Conservation (phyloP, 345 rosid species). For the Excoecaria agallocha region DNA sequence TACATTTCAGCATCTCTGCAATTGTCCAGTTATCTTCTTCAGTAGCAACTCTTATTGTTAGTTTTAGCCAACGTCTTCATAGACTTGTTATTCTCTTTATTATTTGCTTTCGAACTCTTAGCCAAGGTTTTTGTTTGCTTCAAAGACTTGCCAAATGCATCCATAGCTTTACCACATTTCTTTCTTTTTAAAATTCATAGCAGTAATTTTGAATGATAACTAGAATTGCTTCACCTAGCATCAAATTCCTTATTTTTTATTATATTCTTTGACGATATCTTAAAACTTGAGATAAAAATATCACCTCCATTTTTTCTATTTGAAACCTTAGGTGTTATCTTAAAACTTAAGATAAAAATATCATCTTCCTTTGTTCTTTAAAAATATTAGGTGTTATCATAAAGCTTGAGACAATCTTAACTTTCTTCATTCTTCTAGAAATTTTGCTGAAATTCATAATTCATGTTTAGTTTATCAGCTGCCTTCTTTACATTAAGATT, state of each 20-base stretch:
- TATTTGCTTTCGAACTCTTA: not conserved
- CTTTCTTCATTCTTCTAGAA: not conserved
- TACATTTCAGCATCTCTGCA: not conserved
- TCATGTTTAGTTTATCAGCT: not conserved
- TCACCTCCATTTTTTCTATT: too few relatives aligned
- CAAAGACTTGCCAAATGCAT: not conserved
- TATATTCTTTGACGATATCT: not conserved
- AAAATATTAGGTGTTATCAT: not conserved
- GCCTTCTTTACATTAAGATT: not conserved
- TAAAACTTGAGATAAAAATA: not conserved
- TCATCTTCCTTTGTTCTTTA: not conserved
- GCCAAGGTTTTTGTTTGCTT: not conserved
- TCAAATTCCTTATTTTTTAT: not conserved
- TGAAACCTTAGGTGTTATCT: too few relatives aligned
- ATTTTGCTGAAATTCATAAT: not conserved
- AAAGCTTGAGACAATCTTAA: not conserved
- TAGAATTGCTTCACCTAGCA: not conserved
- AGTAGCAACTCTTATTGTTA: not conserved
- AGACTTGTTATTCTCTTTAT: not conserved
- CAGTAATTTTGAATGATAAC: not conserved
- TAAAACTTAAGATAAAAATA: too few relatives aligned
- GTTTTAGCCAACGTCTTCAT: not conserved
- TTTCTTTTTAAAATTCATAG: not conserved
- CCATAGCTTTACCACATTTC: not conserved
- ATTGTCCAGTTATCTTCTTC: slow-evolving; percentile 7